These are phyloP conservation scores for Pythium sukuiense DNA, from an alignment of 352 stramenopile genomes.

Conservation along the genomic window DNA sequence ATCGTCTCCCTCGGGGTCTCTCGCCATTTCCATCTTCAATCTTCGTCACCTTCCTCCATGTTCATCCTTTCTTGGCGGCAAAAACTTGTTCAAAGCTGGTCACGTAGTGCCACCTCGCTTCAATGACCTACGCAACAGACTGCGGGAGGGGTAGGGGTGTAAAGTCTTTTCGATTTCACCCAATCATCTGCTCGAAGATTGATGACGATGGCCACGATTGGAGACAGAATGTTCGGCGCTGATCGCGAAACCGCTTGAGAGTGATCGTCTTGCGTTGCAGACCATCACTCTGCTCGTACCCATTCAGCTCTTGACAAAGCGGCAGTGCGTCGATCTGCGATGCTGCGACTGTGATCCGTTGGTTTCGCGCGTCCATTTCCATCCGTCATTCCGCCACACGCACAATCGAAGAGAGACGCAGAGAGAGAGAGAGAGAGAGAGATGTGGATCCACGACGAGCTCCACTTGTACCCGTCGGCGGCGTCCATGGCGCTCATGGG, in stretches of 20 bases:
- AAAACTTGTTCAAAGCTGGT: background rate
- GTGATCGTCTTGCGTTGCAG: background rate
- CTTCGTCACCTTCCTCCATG: background rate
- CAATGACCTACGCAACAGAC: background rate
- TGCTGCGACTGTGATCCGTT: background rate
- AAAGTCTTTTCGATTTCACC: constrained; percentile 6
- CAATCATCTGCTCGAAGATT: constrained; percentile 2
- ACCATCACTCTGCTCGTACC: background rate
- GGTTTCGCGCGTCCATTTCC: background rate
- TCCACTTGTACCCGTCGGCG: constrained; percentile 48
- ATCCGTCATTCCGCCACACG: background rate
- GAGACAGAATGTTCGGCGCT: background rate
- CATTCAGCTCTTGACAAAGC: constrained; percentile 1
- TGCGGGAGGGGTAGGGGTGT: background rate
- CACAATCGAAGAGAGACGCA: background rate
- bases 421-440: background rate
- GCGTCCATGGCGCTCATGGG: constrained; percentile 36
- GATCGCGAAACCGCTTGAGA: background rate
- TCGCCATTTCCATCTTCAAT: background rate
- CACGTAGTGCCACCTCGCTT: background rate
- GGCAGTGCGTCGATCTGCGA: background rate
- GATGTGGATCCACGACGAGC: constrained; percentile 33
- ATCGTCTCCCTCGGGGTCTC: too few relatives aligned
- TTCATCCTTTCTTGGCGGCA: background rate
- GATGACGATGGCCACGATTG: background rate